Conservation (phyloP, 495 filamentous ascomycete genomes). For the Terfezia claveryi region DNA sequence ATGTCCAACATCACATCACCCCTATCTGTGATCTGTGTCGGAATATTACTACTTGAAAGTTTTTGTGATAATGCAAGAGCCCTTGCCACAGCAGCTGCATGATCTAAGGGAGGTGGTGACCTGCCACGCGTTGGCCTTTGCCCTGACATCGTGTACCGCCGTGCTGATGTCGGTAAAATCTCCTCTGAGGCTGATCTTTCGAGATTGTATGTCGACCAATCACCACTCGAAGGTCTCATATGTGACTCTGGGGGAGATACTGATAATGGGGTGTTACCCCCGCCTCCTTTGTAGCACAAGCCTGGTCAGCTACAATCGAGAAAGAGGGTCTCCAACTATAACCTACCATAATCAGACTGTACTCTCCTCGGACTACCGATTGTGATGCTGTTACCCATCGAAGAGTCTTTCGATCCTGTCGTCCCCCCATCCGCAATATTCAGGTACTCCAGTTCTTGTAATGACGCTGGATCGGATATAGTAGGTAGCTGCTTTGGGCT, state of each 20-base stretch:
- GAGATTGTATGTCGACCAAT: slow-evolving; percentile 21
- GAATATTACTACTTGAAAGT: slow-evolving; percentile 73
- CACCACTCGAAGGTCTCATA: slow-evolving; percentile 18
- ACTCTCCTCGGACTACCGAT: slow-evolving; percentile 6
- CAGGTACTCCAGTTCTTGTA: slow-evolving; percentile 75
- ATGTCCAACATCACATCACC: slow-evolving; percentile 98
- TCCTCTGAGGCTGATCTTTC: slow-evolving; percentile 34
- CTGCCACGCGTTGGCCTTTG: slow-evolving; percentile 17
- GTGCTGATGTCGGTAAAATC: slow-evolving; percentile 19
- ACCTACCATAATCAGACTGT: background rate
- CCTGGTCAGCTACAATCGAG: too few relatives aligned
- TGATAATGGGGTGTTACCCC: slow-evolving; percentile 36
- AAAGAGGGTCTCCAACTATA: background rate
- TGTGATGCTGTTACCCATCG: background rate
- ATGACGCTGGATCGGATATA: slow-evolving; percentile 27
- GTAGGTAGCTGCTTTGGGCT: slow-evolving; percentile 50
- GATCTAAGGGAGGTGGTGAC: slow-evolving; percentile 39
- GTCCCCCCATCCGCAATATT: slow-evolving; percentile 22
- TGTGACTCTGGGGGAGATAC: slow-evolving; percentile 31
- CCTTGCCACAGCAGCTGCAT: slow-evolving; percentile 55
- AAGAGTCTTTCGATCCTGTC: slow-evolving; percentile 9
- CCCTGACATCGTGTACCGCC: slow-evolving; percentile 18
- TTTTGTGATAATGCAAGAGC: slow-evolving; percentile 74
- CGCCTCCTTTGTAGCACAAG: too few relatives aligned
- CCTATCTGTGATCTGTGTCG: slow-evolving; percentile 66